Evolutionary conservation across 1,284 basidiomycete species (phyloP).

Genomic region (Vanrija humicola): DNA sequence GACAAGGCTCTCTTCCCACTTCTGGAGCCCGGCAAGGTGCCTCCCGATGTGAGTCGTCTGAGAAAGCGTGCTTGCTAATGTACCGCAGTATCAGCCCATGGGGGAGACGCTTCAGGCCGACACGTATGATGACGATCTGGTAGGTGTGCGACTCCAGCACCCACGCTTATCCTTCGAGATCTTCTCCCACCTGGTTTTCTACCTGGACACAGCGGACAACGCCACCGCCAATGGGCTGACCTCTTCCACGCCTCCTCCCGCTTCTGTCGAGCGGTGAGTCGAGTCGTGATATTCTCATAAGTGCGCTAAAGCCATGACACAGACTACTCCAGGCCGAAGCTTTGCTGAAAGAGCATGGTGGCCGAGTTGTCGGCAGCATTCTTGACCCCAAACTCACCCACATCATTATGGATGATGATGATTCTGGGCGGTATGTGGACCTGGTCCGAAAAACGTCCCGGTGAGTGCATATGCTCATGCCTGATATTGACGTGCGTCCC

Average conservation of each 20-base stretch:
- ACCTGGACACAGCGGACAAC: slow-evolving; percentile 74
- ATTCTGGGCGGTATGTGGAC: slow-evolving; percentile 57
- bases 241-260: slow-evolving; percentile 52
- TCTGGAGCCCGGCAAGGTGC: not conserved
- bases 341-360: slow-evolving; percentile 65
- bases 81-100: slow-evolving; percentile 51
- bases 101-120: slow-evolving; percentile 62
- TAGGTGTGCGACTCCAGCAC: slow-evolving; percentile 6
- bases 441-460: slow-evolving; percentile 66
- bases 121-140: slow-evolving; percentile 66
- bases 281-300: not conserved
- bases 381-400: slow-evolving; percentile 76
- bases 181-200: slow-evolving; percentile 79
- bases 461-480: slow-evolving; percentile 49
- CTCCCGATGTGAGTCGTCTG: slow-evolving; percentile 29
- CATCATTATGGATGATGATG: slow-evolving; percentile 62
- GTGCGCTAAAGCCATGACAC: not conserved
- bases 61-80: no score
- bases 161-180: slow-evolving; percentile 19
- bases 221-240: slow-evolving; percentile 62
- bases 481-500: slow-evolving; percentile 15
- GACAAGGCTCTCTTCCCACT: slow-evolving; percentile 1
- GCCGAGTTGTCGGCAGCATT: slow-evolving; percentile 60
- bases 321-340: slow-evolving; percentile 60
- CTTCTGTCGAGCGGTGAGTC: slow-evolving; percentile 55